Evolutionary conservation across 495 filamentous ascomycete genomes (phyloP), one percentile per base, ranked within the genome.

Genomic region (Chaetomium fimeti): DNA sequence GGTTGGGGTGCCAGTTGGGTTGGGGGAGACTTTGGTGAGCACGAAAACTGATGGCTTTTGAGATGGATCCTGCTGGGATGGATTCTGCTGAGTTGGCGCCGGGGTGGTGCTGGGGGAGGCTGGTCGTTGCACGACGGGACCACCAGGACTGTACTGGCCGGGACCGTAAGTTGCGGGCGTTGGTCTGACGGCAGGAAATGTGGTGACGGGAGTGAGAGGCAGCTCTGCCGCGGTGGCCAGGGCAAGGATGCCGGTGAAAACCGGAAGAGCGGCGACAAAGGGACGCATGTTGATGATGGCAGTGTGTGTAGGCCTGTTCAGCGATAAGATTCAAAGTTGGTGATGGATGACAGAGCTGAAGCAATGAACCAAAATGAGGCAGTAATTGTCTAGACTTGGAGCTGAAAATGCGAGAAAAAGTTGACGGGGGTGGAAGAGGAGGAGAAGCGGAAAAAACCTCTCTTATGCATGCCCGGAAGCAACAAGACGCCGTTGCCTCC

Each of bases 331-430:
- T 8, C 49, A 42, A 27, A n/a, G 60, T 38, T 57, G 40, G 47
- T 55, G 27, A 49, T 49, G 40, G 15, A 36, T 11, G 61, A 25
- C 25, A 32, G 25, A 42, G 48, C 22, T 40, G 61, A 48, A 57
- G 25, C 25, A 6, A 59, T 15, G 25, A 59, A 48, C 15, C 52
- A 56, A 56, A 62, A 56, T 51, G 27, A 8, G 61, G 36, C 42
- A 12, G 22, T 64, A 59, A 25, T 2, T n/a, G n/a, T n/a, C 20
- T 52, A 45, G 28, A 22, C 36, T 18, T 64, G 27, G 25, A 22
- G 56, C 47, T 65, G 63, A 55, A 49, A 24, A 54, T 60, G 56
- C 16, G 56, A 64, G 22, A 36, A 20, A 49, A 55, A 48, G 47
- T 42, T 64, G 32, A 27, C 42, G 54, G 6, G n/a, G 18, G 24